A percentile compares a stretch with the other conserved stretches of the same genome.
phyloP scores from a whole-genome alignment of 257 asterid genomes.

The Capsicum chinense region DNA sequence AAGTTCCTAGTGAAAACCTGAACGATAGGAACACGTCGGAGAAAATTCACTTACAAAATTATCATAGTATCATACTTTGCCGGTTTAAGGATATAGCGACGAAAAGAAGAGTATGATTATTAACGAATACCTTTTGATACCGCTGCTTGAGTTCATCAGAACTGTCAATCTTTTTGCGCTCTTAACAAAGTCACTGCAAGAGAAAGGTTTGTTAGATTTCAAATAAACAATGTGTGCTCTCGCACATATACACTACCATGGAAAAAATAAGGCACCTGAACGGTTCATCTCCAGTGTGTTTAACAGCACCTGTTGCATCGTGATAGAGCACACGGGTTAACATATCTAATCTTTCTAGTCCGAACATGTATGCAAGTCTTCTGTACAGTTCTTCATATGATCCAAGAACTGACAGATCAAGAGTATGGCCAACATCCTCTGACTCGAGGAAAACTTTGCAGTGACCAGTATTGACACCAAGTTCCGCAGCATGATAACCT shows the following conservation, averaged over 20 bases:
- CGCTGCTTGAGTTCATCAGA: slow-evolving; percentile 54
- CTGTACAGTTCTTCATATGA: slow-evolving; percentile 82
- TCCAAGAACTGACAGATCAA: slow-evolving; percentile 74
- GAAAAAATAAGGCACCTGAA: slow-evolving; percentile 55
- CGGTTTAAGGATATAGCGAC: not conserved
- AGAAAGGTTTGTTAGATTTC: not conserved
- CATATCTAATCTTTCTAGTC: slow-evolving; percentile 64
- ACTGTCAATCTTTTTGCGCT: slow-evolving; percentile 78
- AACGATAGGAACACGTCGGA: not conserved
- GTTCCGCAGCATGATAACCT: slow-evolving; percentile 50
- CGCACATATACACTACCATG: not conserved
- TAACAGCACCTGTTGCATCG: slow-evolving; percentile 66
- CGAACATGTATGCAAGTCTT: slow-evolving; percentile 71
- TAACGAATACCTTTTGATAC: slow-evolving; percentile 56
- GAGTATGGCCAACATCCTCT: slow-evolving; percentile 77
- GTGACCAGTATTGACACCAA: slow-evolving; percentile 67
- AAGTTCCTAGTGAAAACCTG: not conserved
- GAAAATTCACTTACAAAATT: not conserved
- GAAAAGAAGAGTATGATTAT: not conserved
- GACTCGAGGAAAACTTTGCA: slow-evolving; percentile 94
- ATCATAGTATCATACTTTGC: slow-evolving; percentile 6
- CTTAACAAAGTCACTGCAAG: slow-evolving; percentile 66
- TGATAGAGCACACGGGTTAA: slow-evolving; percentile 60
- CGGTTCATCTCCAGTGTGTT: slow-evolving; percentile 74
- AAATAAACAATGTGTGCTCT: not conserved